Evolutionary conservation across 1,139 yeast genomes (phyloP), one percentile per base, ranked within the genome.

Genomic region (Eremothecium coryli): DNA sequence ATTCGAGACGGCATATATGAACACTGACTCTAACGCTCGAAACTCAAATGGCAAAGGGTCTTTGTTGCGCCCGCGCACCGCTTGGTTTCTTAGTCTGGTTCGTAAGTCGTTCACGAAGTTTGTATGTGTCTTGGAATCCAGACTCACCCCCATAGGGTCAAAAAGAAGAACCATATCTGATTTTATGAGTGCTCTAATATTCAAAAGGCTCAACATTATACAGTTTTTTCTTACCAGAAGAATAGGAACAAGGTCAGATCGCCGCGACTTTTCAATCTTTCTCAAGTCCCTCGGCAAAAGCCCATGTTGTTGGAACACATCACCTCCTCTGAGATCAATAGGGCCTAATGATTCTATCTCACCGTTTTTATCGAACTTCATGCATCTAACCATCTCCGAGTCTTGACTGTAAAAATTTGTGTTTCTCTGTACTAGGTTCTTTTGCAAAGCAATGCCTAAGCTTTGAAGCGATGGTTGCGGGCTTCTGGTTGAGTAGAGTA

Each of bases 11-110:
- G 88, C 93, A 42, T 84, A 80, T 30, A 88, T 77, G 43, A 93
- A 70, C 10, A 93, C 84, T 1, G 93, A 76, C 54, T 93, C 98
- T 31, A 93, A 60, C 0, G 95, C 98, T 31, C 93, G 67, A 57
- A 88, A 80, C 54, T 93, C 99, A 58, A 82, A 93, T 2, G 61
- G 61, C 22, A 54, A 40, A 2, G 51, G 47, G 31, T 50, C 55
- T 24, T 42, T 41, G 15, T 41, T 43, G 2, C 43, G 29, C 20
- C 43, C 48, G 15, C 38, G 38, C 6, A 38, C 37, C 63, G 65
- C 30, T 43, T 47, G 38, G 43, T 50, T 33, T 32, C 46, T 41
- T 18, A 55, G 40, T 26, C 53, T 40, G 29, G 40, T 18, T 28
- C 44, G 48, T 36, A 57, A 38, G 32, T 51, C 54, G 10, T 43